These are phyloP conservation scores for Mycena vitilis DNA, from an alignment of 768 basidiomycete genomes.

Conservation along the genomic window DNA sequence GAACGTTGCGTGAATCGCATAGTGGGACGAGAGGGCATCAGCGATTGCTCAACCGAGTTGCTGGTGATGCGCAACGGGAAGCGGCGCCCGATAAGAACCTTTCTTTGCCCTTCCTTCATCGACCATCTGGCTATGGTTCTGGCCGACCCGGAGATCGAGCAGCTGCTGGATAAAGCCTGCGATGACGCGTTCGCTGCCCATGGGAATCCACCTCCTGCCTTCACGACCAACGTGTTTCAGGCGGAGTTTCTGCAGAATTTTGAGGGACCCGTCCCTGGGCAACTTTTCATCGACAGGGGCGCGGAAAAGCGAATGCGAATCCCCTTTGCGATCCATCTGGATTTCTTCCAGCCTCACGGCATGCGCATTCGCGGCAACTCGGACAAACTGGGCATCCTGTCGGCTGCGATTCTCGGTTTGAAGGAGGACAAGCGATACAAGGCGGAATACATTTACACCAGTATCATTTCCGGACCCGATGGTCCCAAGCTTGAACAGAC, in stretches of 20 bases:
- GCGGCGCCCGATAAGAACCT: conserved; percentile 33
- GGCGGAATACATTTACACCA: conserved; percentile 43
- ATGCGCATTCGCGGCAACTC: conserved; percentile 27
- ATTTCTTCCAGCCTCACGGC: conserved; percentile 45
- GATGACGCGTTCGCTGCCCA: conserved; percentile 28
- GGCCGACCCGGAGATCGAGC: conserved; percentile 26
- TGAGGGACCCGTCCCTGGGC: conserved; percentile 32
- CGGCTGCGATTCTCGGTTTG: conserved; percentile 43
- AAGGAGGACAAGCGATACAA: conserved; percentile 40
- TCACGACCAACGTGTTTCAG: conserved; percentile 34
- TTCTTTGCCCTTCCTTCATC: conserved; percentile 32
- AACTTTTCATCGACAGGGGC: conserved; percentile 34
- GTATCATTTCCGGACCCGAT: conserved; percentile 41
- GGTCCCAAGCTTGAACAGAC: conserved; percentile 39
- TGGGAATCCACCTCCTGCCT: conserved; percentile 1
- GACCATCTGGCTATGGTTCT: conserved; percentile 35
- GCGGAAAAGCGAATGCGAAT: conserved; percentile 25
- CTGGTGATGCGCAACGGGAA: conserved; percentile 15
- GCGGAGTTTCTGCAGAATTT: conserved; percentile 41
- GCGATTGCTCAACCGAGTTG: neutral
- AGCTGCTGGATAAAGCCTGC: conserved; percentile 28
- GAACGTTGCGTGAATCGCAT: neutral
- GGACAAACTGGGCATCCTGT: conserved; percentile 42
- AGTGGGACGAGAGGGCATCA: neutral
- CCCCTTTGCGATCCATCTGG: conserved; percentile 38